Percentiles rank a stretch among this genome's conserved stretches.
These are phyloP conservation scores for Scleroderma citrinum DNA, from an alignment of 768 basidiomycete genomes.

Conservation along the genomic window DNA sequence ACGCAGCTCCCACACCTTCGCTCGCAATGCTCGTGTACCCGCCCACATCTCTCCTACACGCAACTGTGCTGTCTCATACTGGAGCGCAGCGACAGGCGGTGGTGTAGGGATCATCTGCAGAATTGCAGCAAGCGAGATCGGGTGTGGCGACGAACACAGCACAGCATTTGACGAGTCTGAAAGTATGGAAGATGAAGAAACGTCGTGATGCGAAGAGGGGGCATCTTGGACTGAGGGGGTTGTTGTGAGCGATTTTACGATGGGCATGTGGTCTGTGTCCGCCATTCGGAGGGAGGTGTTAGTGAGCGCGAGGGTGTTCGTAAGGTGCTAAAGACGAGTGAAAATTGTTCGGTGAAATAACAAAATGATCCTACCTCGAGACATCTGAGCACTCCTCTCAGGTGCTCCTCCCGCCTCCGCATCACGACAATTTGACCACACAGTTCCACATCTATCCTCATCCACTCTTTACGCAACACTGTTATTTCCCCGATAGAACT, in stretches of 20 bases:
- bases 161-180: constrained; percentile 44
- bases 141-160: background rate
- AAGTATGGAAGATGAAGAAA: constrained; percentile 7
- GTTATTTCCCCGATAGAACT: constrained; percentile 41
- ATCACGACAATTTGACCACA: constrained; percentile 70
- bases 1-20: constrained; percentile 58
- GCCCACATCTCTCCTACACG: constrained; percentile 61
- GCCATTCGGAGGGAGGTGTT: constrained; percentile 55
- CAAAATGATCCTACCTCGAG: constrained; percentile 39
- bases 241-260: constrained; percentile 40
- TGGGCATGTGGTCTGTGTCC: constrained; percentile 46
- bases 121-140: constrained; percentile 31
- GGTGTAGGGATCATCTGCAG: constrained; percentile 29
- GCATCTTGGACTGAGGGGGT: background rate
- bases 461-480: constrained; percentile 52
- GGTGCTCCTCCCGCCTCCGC: constrained; percentile 60
- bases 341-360: constrained; percentile 6
- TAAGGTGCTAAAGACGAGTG: constrained; percentile 37
- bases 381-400: constrained; percentile 56
- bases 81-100: constrained; percentile 37
- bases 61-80: constrained; percentile 71
- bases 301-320: constrained; percentile 44
- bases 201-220: background rate
- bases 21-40: constrained; percentile 52
- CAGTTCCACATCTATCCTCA: constrained; percentile 76